Conservation (phyloP, 1,139 yeast species). For the Fermentozyma sake region DNA sequence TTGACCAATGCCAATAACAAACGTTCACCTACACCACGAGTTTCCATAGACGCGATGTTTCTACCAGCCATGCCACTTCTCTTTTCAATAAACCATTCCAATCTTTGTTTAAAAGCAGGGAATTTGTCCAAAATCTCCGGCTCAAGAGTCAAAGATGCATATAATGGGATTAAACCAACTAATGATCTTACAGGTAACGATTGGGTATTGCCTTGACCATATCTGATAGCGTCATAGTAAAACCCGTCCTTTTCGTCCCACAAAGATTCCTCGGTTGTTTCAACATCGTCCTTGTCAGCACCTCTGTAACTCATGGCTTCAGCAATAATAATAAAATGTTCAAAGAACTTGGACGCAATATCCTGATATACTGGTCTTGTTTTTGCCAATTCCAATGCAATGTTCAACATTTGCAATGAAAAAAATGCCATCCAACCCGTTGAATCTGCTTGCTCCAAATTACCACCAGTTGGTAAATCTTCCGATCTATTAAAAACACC, state of each 20-base stretch:
- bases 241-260: slow-evolving; percentile 93
- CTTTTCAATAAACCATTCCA: slow-evolving; percentile 82
- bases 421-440: slow-evolving; percentile 99
- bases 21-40: slow-evolving; percentile 85
- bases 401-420: slow-evolving; percentile 86
- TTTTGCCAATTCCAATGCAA: slow-evolving; percentile 86
- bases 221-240: slow-evolving; percentile 87
- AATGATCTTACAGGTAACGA: slow-evolving; percentile 84
- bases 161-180: slow-evolving; percentile 89
- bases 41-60: slow-evolving; percentile 84
- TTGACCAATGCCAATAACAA: slow-evolving; percentile 76
- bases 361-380: slow-evolving; percentile 87
- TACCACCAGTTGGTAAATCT: slow-evolving; percentile 92
- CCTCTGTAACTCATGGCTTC: slow-evolving; percentile 87
- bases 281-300: slow-evolving; percentile 40
- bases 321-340: slow-evolving; percentile 87
- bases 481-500: slow-evolving; percentile 94
- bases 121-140: slow-evolving; percentile 77
- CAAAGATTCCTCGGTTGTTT: slow-evolving; percentile 56
- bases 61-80: slow-evolving; percentile 72
- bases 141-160: slow-evolving; percentile 86
- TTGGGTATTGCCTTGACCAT: slow-evolving; percentile 70
- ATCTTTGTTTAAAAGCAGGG: slow-evolving; percentile 81
- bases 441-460: slow-evolving; percentile 90
- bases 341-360: slow-evolving; percentile 92